These are phyloP conservation scores for Aspergillus arachidicola DNA, from an alignment of 2,329 filamentous ascomycete species.

Conservation along the genomic window DNA sequence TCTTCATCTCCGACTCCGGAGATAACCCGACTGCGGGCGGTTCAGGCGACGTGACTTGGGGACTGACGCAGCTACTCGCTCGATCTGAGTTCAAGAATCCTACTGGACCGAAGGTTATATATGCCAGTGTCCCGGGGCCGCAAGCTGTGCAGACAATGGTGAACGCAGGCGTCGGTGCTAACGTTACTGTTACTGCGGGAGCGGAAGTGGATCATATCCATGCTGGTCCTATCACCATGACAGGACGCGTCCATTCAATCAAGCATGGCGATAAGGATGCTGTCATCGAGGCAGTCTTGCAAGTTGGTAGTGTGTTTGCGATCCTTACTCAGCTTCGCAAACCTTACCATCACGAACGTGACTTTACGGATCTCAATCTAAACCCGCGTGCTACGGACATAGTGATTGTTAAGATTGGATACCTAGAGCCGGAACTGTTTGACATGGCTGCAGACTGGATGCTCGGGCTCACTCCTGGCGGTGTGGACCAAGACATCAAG, in stretches of 20 bases:
- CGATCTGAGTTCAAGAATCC: constrained; percentile 48
- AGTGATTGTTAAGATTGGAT: constrained; percentile 60
- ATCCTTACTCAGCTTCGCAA: constrained; percentile 57
- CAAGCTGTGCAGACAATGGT: constrained; percentile 47
- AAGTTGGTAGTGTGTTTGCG: constrained; percentile 54
- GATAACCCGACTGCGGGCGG: constrained; percentile 60
- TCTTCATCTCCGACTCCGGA: constrained; percentile 59
- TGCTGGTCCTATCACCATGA: constrained; percentile 54
- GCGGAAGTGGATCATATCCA: constrained; percentile 54
- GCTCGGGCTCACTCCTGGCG: constrained; percentile 56
- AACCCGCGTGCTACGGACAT: constrained; percentile 51
- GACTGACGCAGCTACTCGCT: constrained; percentile 48
- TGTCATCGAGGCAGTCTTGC: constrained; percentile 52
- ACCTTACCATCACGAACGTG: constrained; percentile 56
- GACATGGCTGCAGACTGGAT: constrained; percentile 59
- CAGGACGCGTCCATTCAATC: constrained; percentile 54
- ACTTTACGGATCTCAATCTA: constrained; percentile 55
- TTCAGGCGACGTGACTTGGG: constrained; percentile 58
- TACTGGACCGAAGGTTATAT: constrained; percentile 50
- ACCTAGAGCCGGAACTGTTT: constrained; percentile 58
- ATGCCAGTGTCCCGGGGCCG: constrained; percentile 56
- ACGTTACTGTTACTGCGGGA: constrained; percentile 55
- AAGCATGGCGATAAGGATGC: constrained; percentile 55
- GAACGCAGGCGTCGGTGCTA: constrained; percentile 50
- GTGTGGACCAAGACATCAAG: constrained; percentile 56